These are phyloP conservation scores for Astrothelium macrocarpum DNA, from an alignment of 495 filamentous ascomycete species.

Conservation along the genomic window DNA sequence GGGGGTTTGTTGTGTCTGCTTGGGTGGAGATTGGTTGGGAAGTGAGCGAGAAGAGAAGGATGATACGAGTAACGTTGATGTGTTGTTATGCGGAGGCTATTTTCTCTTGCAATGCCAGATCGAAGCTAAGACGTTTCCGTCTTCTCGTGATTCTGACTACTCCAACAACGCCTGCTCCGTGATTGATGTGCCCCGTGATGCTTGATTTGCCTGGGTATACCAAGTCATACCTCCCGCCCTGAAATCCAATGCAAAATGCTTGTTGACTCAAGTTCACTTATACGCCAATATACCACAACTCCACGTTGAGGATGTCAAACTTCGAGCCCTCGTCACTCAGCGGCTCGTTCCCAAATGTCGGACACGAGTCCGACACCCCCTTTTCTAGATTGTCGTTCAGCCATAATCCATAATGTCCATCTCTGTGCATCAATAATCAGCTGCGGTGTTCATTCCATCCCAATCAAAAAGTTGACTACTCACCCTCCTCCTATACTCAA, in stretches of 20 bases:
- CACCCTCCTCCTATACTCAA: conserved; percentile 76
- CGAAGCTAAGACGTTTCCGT: neutral
- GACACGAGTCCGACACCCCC: conserved; percentile 68
- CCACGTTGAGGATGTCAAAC: conserved; percentile 84
- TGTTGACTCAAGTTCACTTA: neutral
- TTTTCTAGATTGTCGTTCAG: conserved; percentile 79
- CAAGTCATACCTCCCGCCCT: neutral
- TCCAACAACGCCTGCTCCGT: neutral
- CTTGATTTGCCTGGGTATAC: neutral
- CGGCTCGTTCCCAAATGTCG: conserved; percentile 91
- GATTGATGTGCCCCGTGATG: neutral
- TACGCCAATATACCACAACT: conserved; percentile 74
- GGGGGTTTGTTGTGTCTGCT: neutral
- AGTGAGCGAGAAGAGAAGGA: neutral
- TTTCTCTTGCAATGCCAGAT: neutral
- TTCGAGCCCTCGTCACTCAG: conserved; percentile 91
- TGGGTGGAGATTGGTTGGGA: no score
- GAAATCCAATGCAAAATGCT: neutral
- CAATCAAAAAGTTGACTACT: conserved; percentile 22
- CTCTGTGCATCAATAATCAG: conserved; percentile 35
- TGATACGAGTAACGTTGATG: neutral
- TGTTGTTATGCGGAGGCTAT: neutral
- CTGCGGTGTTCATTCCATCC: neutral
- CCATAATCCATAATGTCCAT: conserved; percentile 90
- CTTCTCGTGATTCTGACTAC: neutral